Evolutionary conservation across 345 rosid genomes (phyloP), one percentile per base, ranked within the genome.

Genomic region (Microthlaspi erraticum): DNA sequence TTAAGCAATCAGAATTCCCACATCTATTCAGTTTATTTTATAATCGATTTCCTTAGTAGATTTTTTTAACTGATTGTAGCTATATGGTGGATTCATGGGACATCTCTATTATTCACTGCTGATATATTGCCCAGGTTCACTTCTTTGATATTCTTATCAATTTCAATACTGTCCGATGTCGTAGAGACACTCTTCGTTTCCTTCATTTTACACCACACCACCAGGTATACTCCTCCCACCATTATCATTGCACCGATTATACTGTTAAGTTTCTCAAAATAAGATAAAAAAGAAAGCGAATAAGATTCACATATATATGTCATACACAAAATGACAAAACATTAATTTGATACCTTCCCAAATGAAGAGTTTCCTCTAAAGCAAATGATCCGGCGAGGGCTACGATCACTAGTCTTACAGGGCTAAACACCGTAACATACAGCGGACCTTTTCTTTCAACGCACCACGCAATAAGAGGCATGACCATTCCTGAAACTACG

Each of bases 121-220:
- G 72, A 20, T 5, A 50, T 44, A 73, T 59, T 39, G 11, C 16
- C 20, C 33, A 66, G 44, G 44, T 74, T 41, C 11, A 41, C 17
- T 31, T 74, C 78, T 74, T 74, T 74, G 38, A 7, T 34, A 50
- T 66, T 39, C 20, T 58, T 58, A 5, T 66, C 39, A 50, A 41
- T 50, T 38, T 37, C 65, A 56, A 12, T 33, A 51, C 14, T 41
- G 64, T 60, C 29, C 10, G 49, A 11, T 39, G 37, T 32, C 6
- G 60, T 32, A 19, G 59, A 19, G 8, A 2, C 33, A 39, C 23
- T 58, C 73, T 74, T 79, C 36, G 50, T 62, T 81, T 85, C 92
- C 56, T 66, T 74, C 66, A 54, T 23, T 70, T 85, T 79, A 17
- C 86, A 88, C 92, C 92, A 87, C 17, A 83, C 68, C 60, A 82